phyloP scores from a whole-genome alignment of 371 early-diverging fungal species.

The Mucor lusitanicus region DNA sequence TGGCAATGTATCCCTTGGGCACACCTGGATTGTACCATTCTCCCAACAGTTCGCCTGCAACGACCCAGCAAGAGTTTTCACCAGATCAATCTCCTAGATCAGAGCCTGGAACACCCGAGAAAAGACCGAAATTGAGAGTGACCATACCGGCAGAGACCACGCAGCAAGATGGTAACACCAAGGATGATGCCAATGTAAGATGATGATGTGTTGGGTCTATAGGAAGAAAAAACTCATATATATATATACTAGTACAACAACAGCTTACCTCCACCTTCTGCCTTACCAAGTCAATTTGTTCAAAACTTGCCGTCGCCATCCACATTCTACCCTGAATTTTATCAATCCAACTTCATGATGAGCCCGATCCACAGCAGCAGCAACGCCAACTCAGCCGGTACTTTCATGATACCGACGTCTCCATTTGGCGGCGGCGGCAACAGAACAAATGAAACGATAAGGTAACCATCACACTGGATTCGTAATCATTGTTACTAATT shows the following conservation, averaged over 20 bases:
- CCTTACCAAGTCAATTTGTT: conserved; percentile 65
- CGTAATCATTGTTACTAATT: neutral
- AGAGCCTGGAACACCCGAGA: conserved; percentile 31
- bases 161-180: conserved; percentile 7
- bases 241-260: conserved; percentile 12
- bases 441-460: conserved; percentile 4
- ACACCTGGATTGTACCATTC: conserved; percentile 23
- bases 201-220: too few relatives aligned
- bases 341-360: conserved; percentile 53
- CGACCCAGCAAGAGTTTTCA: conserved; percentile 15
- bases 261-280: conserved; percentile 33
- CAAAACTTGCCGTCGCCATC: conserved; percentile 79
- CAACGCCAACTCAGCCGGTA: conserved; percentile 10
- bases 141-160: conserved; percentile 34
- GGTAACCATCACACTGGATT: neutral
- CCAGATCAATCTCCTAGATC: conserved; percentile 27
- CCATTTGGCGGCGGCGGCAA: conserved; percentile 12
- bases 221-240: too few relatives aligned
- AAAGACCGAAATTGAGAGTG: conserved; percentile 51
- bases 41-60: conserved; percentile 9
- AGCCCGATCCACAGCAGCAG: conserved; percentile 21
- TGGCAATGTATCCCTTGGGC: neutral
- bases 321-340: conserved; percentile 76
- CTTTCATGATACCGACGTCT: conserved; percentile 18
- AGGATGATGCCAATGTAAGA: conserved; percentile 3